Evolutionary conservation across 2,329 filamentous ascomycete genomes (phyloP).

Genomic region (Monilinia fructigena): DNA sequence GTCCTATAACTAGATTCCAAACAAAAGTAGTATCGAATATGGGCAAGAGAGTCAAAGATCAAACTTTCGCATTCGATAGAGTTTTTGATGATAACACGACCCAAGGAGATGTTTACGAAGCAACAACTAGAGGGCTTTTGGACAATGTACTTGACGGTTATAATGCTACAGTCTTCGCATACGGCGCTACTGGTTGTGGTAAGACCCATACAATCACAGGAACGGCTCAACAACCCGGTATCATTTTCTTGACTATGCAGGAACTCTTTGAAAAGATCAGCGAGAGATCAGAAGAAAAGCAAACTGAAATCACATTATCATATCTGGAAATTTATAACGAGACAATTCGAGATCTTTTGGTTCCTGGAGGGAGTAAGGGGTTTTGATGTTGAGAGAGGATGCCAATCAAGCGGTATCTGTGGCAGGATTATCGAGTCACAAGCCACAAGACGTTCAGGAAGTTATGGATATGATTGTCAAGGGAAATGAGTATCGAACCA

Average conservation of each 20-base stretch:
- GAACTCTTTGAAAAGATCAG: conserved; percentile 94
- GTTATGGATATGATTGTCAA: conserved; percentile 99
- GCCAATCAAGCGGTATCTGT: conserved; percentile 91
- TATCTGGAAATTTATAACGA: conserved; percentile 99
- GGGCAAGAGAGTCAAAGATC: conserved; percentile 93
- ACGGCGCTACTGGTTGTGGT: conserved; percentile 95
- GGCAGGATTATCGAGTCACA: conserved; percentile 84
- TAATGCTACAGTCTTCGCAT: conserved; percentile 98
- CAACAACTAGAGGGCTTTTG: conserved; percentile 83
- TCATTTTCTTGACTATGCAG: conserved; percentile 99
- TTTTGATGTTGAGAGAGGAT: conserved; percentile 91
- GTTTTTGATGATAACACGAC: conserved; percentile 95
- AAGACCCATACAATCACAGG: conserved; percentile 98
- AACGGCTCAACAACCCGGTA: conserved; percentile 87
- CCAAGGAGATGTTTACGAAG: conserved; percentile 92
- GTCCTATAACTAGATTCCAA: conserved; percentile 82
- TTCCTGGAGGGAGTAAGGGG: conserved; percentile 73
- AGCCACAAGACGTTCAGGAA: conserved; percentile 85
- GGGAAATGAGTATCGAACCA: conserved; percentile 91
- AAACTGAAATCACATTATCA: conserved; percentile 85
- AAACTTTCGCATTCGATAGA: conserved; percentile 93
- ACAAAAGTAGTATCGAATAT: conserved; percentile 72
- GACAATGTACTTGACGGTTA: conserved; percentile 96
- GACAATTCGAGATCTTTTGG: conserved; percentile 90
- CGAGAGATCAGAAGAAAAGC: conserved; percentile 83